A percentile compares a stretch with the other conserved stretches of the same genome.
phyloP scores from a whole-genome alignment of 2,329 filamentous ascomycete species.

The Cladosporium sp. region DNA sequence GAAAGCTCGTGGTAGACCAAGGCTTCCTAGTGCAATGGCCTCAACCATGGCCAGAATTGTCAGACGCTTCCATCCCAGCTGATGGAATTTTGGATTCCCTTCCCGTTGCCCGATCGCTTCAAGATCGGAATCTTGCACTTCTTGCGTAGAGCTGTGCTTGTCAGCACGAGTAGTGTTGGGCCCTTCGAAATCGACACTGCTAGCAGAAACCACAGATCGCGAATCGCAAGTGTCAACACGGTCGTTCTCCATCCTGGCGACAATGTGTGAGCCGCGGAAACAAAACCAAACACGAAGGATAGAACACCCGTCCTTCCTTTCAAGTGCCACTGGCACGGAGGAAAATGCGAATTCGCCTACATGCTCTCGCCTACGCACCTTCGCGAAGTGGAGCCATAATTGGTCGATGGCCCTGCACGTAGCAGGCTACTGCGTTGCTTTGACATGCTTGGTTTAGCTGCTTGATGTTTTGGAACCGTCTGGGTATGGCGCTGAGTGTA shows the following conservation, averaged over 20 bases:
- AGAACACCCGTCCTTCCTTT: not conserved
- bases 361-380: constrained; percentile 13
- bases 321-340: not conserved
- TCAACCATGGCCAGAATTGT: constrained; percentile 17
- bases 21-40: constrained; percentile 13
- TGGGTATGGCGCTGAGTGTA: not conserved
- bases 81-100: constrained; percentile 14
- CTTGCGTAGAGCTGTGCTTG: not conserved
- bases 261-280: not conserved
- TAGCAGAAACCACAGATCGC: not conserved
- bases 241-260: not conserved
- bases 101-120: constrained; percentile 4
- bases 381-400: constrained; percentile 1
- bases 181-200: not conserved
- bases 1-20: constrained; percentile 14
- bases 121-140: not conserved
- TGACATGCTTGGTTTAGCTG: constrained; percentile 13
- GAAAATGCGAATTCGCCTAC: not conserved
- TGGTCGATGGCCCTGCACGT: not conserved
- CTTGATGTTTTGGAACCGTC: not conserved
- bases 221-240: not conserved
- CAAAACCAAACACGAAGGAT: not conserved
- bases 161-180: not conserved
- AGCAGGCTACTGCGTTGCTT: constrained; percentile 10
- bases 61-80: constrained; percentile 14